Conservation (phyloP, 345 rosid genomes). For the Citrus sp. region DNA sequence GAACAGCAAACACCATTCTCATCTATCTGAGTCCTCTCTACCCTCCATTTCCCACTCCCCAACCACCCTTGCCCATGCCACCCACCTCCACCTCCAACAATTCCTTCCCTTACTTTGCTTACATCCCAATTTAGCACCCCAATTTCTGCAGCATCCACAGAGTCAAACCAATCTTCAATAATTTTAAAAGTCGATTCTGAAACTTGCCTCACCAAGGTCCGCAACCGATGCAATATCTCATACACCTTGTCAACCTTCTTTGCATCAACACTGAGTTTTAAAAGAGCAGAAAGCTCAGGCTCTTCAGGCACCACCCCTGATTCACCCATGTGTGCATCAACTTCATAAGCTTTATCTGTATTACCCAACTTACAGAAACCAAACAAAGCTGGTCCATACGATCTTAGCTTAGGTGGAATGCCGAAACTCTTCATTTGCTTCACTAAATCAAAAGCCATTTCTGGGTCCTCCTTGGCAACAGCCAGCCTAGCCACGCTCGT, state of each 20-base stretch:
- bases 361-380: slow-evolving; percentile 68
- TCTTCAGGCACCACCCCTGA: slow-evolving; percentile 73
- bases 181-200: slow-evolving; percentile 47
- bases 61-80: slow-evolving; percentile 99
- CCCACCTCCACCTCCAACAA: slow-evolving; percentile 86
- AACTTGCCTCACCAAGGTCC: slow-evolving; percentile 75
- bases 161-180: slow-evolving; percentile 75
- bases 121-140: slow-evolving; percentile 65
- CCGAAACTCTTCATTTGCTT: slow-evolving; percentile 70
- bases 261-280: slow-evolving; percentile 55
- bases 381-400: slow-evolving; percentile 80
- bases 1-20: slow-evolving; percentile 61
- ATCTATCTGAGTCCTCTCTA: slow-evolving; percentile 64
- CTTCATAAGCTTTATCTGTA: slow-evolving; percentile 73
- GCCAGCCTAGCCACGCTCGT: slow-evolving; percentile 81
- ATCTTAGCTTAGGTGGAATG: slow-evolving; percentile 74
- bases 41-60: slow-evolving; percentile 75
- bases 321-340: slow-evolving; percentile 78
- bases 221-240: slow-evolving; percentile 67
- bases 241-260: slow-evolving; percentile 65
- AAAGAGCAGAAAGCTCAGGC: slow-evolving; percentile 78
- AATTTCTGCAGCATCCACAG: slow-evolving; percentile 48
- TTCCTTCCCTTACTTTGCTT: slow-evolving; percentile 49
- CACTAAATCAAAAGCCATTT: slow-evolving; percentile 85
- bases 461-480: slow-evolving; percentile 70